A percentile compares a stretch with the other conserved stretches of the same genome.
Evolutionary conservation across 257 asterid genomes (phyloP).

Genomic region (Nicotiana attenuata): DNA sequence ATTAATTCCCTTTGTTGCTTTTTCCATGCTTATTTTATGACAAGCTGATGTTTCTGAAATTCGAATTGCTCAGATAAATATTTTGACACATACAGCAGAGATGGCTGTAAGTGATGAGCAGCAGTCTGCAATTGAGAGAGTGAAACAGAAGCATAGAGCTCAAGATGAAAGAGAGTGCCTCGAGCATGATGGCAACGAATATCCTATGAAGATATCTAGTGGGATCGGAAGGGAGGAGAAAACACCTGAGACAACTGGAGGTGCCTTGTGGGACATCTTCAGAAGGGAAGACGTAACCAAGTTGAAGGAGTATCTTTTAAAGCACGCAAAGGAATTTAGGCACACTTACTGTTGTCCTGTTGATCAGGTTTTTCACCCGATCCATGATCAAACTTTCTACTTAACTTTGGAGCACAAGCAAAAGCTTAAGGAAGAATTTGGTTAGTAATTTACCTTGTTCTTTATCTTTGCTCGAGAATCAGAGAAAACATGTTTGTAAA

Average conservation of each 20-base stretch:
- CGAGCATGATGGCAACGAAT: conserved; percentile 10
- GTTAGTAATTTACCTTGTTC: conserved; percentile 28
- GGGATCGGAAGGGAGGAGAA: conserved; percentile 15
- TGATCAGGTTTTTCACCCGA: conserved; percentile 85
- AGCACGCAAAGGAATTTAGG: conserved; percentile 69
- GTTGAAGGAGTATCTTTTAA: conserved; percentile 56
- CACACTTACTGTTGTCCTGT: conserved; percentile 82
- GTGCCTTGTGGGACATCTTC: conserved; percentile 94
- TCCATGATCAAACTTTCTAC: conserved; percentile 89
- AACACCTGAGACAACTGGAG: conserved; percentile 31
- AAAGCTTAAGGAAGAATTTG: conserved; percentile 79
- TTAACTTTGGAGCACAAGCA: conserved; percentile 64
- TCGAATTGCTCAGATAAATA: conserved; percentile 60
- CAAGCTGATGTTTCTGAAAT: conserved; percentile 1
- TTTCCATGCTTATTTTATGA: background rate
- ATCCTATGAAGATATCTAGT: conserved; percentile 4
- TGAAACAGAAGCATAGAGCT: conserved; percentile 66
- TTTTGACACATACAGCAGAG: conserved; percentile 80
- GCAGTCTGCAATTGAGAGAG: conserved; percentile 39
- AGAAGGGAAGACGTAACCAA: conserved; percentile 88
- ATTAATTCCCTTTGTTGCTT: background rate
- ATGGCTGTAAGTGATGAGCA: conserved; percentile 54
- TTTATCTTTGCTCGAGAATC: background rate
- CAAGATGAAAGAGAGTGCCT: conserved; percentile 60
- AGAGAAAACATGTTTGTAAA: background rate